phyloP scores from a whole-genome alignment of 2,329 filamentous ascomycete genomes.

The Aspergillus vadensis region DNA sequence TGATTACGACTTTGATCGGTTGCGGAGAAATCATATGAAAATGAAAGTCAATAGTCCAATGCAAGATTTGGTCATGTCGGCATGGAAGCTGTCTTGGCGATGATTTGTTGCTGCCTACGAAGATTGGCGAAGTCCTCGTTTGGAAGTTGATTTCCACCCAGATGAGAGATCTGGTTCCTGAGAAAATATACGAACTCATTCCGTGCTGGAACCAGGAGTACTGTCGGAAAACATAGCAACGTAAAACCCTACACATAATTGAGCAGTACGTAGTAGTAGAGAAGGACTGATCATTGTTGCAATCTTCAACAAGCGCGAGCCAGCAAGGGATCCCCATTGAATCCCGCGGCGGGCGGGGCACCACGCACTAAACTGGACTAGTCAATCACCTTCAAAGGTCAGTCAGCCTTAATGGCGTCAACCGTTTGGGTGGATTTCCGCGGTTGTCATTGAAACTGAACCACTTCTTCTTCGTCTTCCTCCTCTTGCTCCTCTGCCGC shows the following conservation, averaged over 20 bases:
- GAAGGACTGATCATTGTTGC: neutral
- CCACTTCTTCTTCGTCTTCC: neutral
- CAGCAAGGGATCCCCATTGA: neutral
- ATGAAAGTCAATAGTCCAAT: neutral
- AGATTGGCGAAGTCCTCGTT: neutral
- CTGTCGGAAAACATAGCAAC: neutral
- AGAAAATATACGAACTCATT: neutral
- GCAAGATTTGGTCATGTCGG: neutral
- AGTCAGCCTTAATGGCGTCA: neutral
- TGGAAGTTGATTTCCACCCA: neutral
- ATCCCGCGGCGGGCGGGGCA: too few species aligned
- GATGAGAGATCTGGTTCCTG: neutral
- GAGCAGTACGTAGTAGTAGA: too few species aligned
- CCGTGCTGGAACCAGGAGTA: neutral
- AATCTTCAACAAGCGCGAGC: neutral
- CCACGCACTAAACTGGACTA: constrained; percentile 19
- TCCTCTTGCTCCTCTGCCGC: neutral
- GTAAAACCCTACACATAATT: neutral
- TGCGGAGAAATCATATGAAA: neutral
- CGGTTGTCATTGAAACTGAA: too few species aligned
- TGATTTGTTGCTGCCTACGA: constrained; percentile 15
- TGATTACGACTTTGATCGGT: neutral
- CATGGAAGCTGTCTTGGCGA: neutral
- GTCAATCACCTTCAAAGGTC: constrained; percentile 7
- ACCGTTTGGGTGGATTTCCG: neutral